These are phyloP conservation scores for Suhomyces wounanorum DNA, from an alignment of 1,139 yeast species.

Conservation along the genomic window DNA sequence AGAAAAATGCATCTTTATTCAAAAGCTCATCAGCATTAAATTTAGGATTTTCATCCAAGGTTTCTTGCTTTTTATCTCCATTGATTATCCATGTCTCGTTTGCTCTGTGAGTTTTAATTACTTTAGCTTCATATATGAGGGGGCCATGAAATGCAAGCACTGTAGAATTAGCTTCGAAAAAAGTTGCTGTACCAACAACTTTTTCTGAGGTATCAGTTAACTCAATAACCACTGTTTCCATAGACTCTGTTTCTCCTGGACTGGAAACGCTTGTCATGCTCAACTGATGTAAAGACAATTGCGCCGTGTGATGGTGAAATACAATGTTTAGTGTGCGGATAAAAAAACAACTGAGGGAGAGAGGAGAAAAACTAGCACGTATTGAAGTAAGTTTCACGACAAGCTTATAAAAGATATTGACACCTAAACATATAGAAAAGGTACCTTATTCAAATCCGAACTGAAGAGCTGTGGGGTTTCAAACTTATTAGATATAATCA, in stretches of 20 bases:
- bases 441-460: neutral
- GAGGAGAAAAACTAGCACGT: constrained; percentile 8
- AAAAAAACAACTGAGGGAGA: constrained; percentile 10
- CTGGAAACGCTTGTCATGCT: constrained; percentile 4
- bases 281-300: neutral
- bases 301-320: constrained; percentile 3
- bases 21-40: constrained; percentile 30
- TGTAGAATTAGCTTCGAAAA: constrained; percentile 38
- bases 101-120: constrained; percentile 64
- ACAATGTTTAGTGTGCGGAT: constrained; percentile 7
- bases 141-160: constrained; percentile 93
- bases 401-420: neutral
- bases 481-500: neutral
- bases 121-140: constrained; percentile 83
- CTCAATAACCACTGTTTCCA: neutral
- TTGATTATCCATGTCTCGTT: constrained; percentile 42
- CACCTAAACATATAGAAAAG: neutral
- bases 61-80: constrained; percentile 40
- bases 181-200: neutral
- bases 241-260: constrained; percentile 3
- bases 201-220: neutral
- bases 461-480: neutral
- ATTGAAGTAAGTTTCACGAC: neutral
- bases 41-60: constrained; percentile 40
- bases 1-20: constrained; percentile 53